These are phyloP conservation scores for Argentina anserina DNA, from an alignment of 306 rosid genomes.

Conservation along the genomic window DNA sequence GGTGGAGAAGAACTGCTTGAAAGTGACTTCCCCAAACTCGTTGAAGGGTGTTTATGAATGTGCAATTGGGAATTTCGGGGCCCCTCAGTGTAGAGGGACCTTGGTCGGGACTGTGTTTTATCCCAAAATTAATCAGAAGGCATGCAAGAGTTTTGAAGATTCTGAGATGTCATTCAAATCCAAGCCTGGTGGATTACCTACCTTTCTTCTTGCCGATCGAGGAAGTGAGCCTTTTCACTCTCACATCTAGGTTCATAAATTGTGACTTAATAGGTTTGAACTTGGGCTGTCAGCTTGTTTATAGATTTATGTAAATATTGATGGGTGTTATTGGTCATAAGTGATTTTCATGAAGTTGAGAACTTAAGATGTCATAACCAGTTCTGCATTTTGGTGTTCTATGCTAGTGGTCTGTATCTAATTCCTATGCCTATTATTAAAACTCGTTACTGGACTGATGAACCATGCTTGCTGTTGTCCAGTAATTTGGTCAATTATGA, in stretches of 20 bases:
- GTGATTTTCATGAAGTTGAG: not conserved
- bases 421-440: not conserved
- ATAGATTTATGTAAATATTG: not conserved
- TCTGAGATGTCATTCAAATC: conserved; percentile 52
- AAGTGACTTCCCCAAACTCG: conserved; percentile 54
- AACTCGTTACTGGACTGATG: not conserved
- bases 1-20: conserved; percentile 94
- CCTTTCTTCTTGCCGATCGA: conserved; percentile 81
- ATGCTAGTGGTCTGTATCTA: not conserved
- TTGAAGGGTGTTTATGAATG: conserved; percentile 68
- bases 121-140: conserved; percentile 79
- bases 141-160: conserved; percentile 58
- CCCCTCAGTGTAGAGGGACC: conserved; percentile 89
- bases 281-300: not conserved
- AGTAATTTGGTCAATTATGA: not conserved
- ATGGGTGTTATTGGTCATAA: not conserved
- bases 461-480: not conserved
- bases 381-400: not conserved
- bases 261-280: not conserved
- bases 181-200: conserved; percentile 68
- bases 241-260: not conserved
- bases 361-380: not conserved
- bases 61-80: conserved; percentile 97
- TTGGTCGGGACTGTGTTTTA: conserved; percentile 67
- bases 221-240: conserved; percentile 51